Base-by-base conservation (phyloP, 495 filamentous ascomycete genomes). In the Hypoxylon fragiforme region DNA sequence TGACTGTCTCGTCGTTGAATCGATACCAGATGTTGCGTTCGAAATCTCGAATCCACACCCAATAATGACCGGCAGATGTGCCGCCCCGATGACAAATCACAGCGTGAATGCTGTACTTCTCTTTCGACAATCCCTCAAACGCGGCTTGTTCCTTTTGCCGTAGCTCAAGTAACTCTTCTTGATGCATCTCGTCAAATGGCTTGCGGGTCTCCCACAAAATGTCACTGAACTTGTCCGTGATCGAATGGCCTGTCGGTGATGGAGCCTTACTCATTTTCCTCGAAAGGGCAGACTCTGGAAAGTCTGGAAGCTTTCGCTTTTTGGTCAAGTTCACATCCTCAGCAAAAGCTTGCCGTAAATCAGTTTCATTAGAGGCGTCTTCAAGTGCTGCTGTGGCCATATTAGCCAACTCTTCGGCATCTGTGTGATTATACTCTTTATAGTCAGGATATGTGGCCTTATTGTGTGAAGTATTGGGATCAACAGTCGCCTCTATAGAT, bases 21-120 rank as follows among this genome's bases (percentile, higher is more conserved):
- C 89, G 90, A 41, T 90, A 86, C 91, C 94, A 98, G 37, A 92
- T 71, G 13, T 86, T 76, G 28, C 80, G 77, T 45, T 83, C 76
- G 67, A 95, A 95, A 69, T 97, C 94, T 65, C 84, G 86, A 60
- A 98, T 95, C 78, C 91, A 97, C 50, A 97, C 91, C 83, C 89
- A 99, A 74, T 97, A 99, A 69, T 98, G 94, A 1, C 94, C 94
- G 41, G 86, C 88, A 1, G 64, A 57, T 11, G 63, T 73, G 14
- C 69, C 58, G 36, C 86, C 95, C 3, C 85, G 81, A 64, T 99
- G 95, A 42, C 96, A 89, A 68, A 97, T 92, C 15, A 97, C 87
- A 0, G 94, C 89, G 49, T 95, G 89, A 9, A 99, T 82, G n/a
- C 80, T 83, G 68, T 97, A 99, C 2, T 83, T 77, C 16, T 89